Conservation (phyloP, 306 rosid species). For the Cucurbita argyrosperma region DNA sequence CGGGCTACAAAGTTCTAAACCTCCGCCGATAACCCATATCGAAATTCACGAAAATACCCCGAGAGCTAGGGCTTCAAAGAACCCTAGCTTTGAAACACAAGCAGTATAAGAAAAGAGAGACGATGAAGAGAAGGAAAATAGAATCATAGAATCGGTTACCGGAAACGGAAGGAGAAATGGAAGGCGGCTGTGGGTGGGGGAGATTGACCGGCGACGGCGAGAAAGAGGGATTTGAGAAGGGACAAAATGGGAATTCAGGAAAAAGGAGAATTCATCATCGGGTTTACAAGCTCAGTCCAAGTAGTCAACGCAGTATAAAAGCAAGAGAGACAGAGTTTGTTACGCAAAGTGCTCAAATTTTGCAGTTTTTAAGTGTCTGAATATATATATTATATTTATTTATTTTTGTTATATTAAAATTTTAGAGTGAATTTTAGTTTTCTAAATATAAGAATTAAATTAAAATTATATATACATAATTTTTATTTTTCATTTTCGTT, state of each 20-base stretch:
- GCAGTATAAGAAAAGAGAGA: not conserved
- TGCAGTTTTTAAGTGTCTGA: constrained; percentile 1
- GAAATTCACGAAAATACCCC: not conserved
- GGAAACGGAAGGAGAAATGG: not conserved
- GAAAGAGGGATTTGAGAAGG: not conserved
- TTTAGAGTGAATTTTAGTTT: no score
- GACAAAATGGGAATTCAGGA: not conserved
- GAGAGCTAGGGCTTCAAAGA: not conserved
- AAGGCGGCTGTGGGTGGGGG: not conserved
- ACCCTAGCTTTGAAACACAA: not conserved
- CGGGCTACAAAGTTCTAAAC: not conserved
- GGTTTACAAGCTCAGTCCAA: not conserved
- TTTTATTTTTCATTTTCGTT: no score
- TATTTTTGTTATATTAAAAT: no score
- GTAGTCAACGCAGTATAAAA: constrained; percentile 12
- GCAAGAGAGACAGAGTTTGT: not conserved
- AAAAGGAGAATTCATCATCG: not conserved
- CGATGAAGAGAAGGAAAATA: not conserved
- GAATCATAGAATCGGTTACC: not conserved
- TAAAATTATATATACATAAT: no score
- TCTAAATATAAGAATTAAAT: no score
- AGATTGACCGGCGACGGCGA: not conserved
- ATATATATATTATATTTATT: no score
- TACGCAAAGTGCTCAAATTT: constrained; percentile 2
- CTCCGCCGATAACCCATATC: not conserved